Conservation (phyloP, 1,139 yeast genomes). For the Blastobotrys buckinghamii region DNA sequence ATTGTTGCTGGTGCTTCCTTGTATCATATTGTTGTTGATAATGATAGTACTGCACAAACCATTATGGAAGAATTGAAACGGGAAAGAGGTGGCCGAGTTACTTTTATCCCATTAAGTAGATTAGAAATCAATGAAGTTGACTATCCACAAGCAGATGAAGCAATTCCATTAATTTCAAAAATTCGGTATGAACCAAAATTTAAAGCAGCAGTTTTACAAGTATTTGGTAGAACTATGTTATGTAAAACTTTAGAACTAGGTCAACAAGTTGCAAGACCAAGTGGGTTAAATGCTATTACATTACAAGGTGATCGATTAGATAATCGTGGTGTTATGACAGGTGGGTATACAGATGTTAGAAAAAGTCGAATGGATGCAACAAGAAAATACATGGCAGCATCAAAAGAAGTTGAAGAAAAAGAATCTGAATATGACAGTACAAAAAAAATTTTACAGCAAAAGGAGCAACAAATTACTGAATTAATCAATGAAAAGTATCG, state of each 20-base stretch:
- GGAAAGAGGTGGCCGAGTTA: slow-evolving; percentile 72
- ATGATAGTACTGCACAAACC: slow-evolving; percentile 73
- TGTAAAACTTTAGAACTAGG: slow-evolving; percentile 68
- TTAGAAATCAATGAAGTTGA: slow-evolving; percentile 38
- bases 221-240: slow-evolving; percentile 77
- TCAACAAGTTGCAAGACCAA: slow-evolving; percentile 56
- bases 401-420: slow-evolving; percentile 41
- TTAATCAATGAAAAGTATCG: slow-evolving; percentile 45
- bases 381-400: slow-evolving; percentile 48
- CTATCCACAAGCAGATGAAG: slow-evolving; percentile 49
- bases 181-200: slow-evolving; percentile 52
- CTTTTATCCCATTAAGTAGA: slow-evolving; percentile 85
- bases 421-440: slow-evolving; percentile 37
- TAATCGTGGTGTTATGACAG: slow-evolving; percentile 75
- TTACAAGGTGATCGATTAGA: slow-evolving; percentile 90
- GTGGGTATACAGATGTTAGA: slow-evolving; percentile 77
- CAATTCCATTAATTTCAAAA: slow-evolving; percentile 70
- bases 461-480: slow-evolving; percentile 43
- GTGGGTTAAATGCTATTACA: slow-evolving; percentile 71
- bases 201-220: slow-evolving; percentile 60
- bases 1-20: slow-evolving; percentile 83
- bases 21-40: slow-evolving; percentile 86
- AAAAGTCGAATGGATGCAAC: slow-evolving; percentile 67
- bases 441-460: slow-evolving; percentile 34
- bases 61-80: slow-evolving; percentile 68